phyloP scores from a whole-genome alignment of 163 green algal genomes.

The Volvox carteri region DNA sequence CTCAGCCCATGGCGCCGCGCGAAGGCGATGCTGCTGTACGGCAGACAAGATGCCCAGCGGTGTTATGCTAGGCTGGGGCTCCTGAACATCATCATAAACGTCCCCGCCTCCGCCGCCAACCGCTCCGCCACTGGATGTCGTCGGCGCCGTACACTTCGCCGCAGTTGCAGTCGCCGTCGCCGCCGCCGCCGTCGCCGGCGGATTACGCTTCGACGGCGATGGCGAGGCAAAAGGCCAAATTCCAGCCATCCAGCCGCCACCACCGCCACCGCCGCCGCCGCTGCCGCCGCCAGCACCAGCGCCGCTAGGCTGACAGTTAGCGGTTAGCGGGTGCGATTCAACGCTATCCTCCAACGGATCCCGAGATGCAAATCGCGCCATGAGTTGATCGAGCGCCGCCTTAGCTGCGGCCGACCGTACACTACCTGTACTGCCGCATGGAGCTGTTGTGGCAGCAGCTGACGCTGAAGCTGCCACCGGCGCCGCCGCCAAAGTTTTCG shows the following conservation, averaged over 20 bases:
- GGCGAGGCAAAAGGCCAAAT: neutral
- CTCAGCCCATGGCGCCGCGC: constrained; percentile 6
- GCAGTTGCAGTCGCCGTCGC: too few relatives aligned
- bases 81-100: neutral
- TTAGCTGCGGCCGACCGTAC: neutral
- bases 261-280: neutral
- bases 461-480: neutral
- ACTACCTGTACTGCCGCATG: neutral
- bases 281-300: neutral
- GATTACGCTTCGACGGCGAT: neutral
- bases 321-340: neutral
- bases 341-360: neutral
- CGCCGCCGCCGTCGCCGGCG: too few relatives aligned
- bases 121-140: neutral
- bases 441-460: neutral
- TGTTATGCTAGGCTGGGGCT: constrained; percentile 21
- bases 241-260: neutral
- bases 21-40: constrained; percentile 10
- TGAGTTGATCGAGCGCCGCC: constrained; percentile 18
- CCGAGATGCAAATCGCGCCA: neutral
- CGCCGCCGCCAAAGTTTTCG: neutral
- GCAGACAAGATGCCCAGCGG: constrained; percentile 28
- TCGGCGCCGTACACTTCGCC: neutral
- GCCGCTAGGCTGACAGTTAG: neutral
- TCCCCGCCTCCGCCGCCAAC: neutral